Base-by-base conservation (phyloP, 768 basidiomycete species). In the Amanita inopinata region DNA sequence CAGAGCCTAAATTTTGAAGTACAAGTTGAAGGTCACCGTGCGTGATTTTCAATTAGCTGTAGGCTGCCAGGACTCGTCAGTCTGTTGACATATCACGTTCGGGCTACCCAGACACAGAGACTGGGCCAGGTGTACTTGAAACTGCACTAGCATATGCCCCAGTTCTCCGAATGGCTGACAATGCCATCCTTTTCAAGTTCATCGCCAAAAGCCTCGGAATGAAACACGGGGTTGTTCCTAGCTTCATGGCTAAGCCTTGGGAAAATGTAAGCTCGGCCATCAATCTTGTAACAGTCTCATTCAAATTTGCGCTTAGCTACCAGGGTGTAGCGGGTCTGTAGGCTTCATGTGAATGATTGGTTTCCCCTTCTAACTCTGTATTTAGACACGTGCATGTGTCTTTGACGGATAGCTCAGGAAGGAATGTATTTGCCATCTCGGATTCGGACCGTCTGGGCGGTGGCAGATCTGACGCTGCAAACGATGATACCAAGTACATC, bases 191-290 rank as follows among this genome's bases (percentile, higher is more conserved):
- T 35, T 99, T 89, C 76, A 99, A 99, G 59, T 86, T 82, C 51
- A 60, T 87, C 10, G 86, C 89, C 2, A 97, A 97, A 69, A 89
- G 89, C 46, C 64, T 94, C 2, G 94, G 94, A 0, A 86, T 96
- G 74, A 78, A 82, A 57, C 71, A 85, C 49, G 86, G 84, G 6
- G 69, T 99, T 43, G 74, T 90, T 28, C 94, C 96, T 1, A 94
- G 89, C 46, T 99, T 99, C 63, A 98, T 97, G 94, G 92, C 93
- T 0, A 97, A 97, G 54, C 93, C 93, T 18, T 96, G 89, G 86
- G 82, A 80, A 23, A 80, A 89, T 54, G 91, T 92, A 55, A 56
- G 83, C 66, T 17, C 12, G 9, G 24, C 42, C 12, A 31, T 28
- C 24, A 14, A 24, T 32, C 22, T n/a, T 15, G n/a, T n/a, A 8